Percentiles rank a stretch among this genome's conserved stretches.
Conservation (phyloP, 352 stramenopile species). For the Phytophthora crassamura region DNA sequence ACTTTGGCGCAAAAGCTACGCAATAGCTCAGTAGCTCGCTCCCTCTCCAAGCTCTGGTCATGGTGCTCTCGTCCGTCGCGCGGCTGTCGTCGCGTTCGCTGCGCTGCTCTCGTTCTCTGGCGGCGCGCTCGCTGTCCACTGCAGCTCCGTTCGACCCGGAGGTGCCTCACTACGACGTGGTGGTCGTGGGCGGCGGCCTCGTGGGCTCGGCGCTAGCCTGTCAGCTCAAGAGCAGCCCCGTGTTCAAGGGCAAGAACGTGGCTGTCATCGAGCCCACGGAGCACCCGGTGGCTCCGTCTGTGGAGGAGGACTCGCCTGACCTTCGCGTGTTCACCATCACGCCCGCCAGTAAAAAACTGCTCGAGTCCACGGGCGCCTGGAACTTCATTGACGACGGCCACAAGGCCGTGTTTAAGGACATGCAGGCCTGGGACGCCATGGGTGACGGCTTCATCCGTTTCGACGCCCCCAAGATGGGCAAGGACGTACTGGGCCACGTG, state of each 20-base stretch:
- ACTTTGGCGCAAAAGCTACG: slow-evolving; percentile 35
- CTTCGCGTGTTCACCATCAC: slow-evolving; percentile 93
- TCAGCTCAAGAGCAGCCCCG: slow-evolving; percentile 75
- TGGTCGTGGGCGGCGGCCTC: slow-evolving; percentile 86
- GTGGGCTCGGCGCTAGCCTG: slow-evolving; percentile 84
- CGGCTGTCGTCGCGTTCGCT: slow-evolving; percentile 35
- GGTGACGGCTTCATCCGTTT: slow-evolving; percentile 91
- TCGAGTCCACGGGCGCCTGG: slow-evolving; percentile 84
- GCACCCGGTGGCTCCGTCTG: slow-evolving; percentile 43
- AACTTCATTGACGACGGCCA: slow-evolving; percentile 63
- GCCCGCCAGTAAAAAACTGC: slow-evolving; percentile 77
- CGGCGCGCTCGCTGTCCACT: slow-evolving; percentile 27
- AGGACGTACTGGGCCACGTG: slow-evolving; percentile 81
- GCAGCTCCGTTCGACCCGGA: slow-evolving; percentile 35
- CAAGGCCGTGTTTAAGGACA: slow-evolving; percentile 82
- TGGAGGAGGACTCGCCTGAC: slow-evolving; percentile 78
- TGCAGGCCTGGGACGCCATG: slow-evolving; percentile 93
- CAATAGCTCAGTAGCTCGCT: slow-evolving; percentile 10
- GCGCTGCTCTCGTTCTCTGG: slow-evolving; percentile 18
- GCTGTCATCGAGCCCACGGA: slow-evolving; percentile 72
- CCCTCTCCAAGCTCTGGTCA: slow-evolving; percentile 14
- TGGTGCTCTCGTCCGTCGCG: slow-evolving; percentile 36
- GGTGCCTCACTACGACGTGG: slow-evolving; percentile 74
- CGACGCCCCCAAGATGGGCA: slow-evolving; percentile 67
- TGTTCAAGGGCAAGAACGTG: slow-evolving; percentile 85